These are phyloP conservation scores for Plantago major DNA, from an alignment of 257 asterid species.

Conservation along the genomic window DNA sequence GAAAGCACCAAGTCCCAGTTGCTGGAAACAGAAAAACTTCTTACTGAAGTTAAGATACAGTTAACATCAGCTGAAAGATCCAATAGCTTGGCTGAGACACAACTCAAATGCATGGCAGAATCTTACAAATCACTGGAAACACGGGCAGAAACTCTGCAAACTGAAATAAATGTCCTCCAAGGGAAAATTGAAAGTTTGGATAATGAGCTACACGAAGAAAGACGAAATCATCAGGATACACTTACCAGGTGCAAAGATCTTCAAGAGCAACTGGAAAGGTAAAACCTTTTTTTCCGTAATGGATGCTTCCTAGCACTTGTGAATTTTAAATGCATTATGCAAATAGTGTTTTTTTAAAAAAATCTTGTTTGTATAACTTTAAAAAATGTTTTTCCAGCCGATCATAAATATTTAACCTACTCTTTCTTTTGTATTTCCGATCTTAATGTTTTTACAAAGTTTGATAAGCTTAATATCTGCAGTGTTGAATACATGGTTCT, in stretches of 20 bases:
- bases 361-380: too few relatives aligned
- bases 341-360: too few relatives aligned
- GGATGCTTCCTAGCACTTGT: neutral
- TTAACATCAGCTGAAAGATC: slow-evolving; percentile 65
- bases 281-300: neutral
- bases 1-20: slow-evolving; percentile 63
- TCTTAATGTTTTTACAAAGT: too few relatives aligned
- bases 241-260: slow-evolving; percentile 63
- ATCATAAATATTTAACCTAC: too few relatives aligned
- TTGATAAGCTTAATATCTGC: too few relatives aligned
- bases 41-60: slow-evolving; percentile 80
- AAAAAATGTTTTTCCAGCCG: too few relatives aligned
- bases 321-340: too few relatives aligned
- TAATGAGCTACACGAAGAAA: slow-evolving; percentile 72
- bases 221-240: slow-evolving; percentile 48
- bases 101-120: slow-evolving; percentile 97
- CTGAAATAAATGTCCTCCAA: slow-evolving; percentile 58
- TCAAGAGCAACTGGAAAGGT: slow-evolving; percentile 72
- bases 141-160: slow-evolving; percentile 67
- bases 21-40: slow-evolving; percentile 61
- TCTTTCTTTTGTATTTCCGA: too few relatives aligned
- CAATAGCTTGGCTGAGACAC: slow-evolving; percentile 88
- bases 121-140: slow-evolving; percentile 80
- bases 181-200: slow-evolving; percentile 52
- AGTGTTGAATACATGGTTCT: too few relatives aligned